Conservation (phyloP, 2,329 filamentous ascomycete species). For the Metarhizium robertsii region DNA sequence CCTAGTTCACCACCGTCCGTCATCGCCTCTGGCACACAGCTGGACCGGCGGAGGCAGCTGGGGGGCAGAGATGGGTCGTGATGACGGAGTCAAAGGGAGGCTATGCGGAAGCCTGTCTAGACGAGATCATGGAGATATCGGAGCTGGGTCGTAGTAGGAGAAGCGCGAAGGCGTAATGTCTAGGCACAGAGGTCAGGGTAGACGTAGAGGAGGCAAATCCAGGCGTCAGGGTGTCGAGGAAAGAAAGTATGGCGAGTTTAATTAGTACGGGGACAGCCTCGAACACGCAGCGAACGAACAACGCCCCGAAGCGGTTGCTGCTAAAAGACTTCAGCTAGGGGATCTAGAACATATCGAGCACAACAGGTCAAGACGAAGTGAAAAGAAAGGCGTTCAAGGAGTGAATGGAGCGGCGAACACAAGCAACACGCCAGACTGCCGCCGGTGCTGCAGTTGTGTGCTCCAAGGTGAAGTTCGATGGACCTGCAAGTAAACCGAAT, state of each 20-base stretch:
- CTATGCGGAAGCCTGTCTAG: slow-evolving; percentile 2
- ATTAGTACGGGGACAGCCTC: too few relatives aligned
- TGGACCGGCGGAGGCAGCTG: slow-evolving; percentile 9
- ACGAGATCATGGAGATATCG: neutral
- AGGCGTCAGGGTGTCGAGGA: neutral
- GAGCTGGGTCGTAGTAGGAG: too few relatives aligned
- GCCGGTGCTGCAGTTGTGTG: neutral
- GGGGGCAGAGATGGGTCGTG: slow-evolving; percentile 1
- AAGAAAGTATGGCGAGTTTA: neutral
- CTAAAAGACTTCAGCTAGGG: neutral
- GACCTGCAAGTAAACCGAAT: neutral
- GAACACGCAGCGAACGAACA: neutral
- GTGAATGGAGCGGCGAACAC: neutral
- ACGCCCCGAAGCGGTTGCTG: neutral
- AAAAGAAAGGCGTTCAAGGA: neutral
- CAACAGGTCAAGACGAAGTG: neutral
- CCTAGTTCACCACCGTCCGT: slow-evolving; percentile 11
- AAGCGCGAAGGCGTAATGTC: neutral
- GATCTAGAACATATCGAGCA: neutral
- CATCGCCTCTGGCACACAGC: slow-evolving; percentile 13
- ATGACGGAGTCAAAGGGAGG: slow-evolving; percentile 1
- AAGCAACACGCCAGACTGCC: neutral
- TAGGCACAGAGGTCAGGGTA: neutral
- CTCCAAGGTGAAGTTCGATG: neutral
- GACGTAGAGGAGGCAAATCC: neutral